Evolutionary conservation across 257 asterid species (phyloP).

Genomic region (Scutellaria barbata): DNA sequence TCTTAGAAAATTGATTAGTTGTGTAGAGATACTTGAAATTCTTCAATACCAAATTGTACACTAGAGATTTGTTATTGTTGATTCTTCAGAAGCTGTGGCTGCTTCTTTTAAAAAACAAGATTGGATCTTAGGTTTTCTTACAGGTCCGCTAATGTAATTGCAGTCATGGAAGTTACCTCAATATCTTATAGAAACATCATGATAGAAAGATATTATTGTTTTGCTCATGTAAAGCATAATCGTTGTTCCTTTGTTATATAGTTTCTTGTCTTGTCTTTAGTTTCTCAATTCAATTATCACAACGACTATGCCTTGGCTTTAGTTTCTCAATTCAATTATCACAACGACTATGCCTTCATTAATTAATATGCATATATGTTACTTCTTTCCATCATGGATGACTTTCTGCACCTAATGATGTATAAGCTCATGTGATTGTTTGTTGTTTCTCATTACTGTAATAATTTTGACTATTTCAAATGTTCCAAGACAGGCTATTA

Average conservation of each 20-base stretch:
- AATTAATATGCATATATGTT: not conserved
- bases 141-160: not conserved
- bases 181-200: constrained; percentile 19
- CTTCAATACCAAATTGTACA: not conserved
- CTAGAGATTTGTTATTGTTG: not conserved
- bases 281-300: not conserved
- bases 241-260: constrained; percentile 13
- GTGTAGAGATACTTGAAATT: constrained; percentile 5
- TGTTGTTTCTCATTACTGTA: constrained; percentile 27
- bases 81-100: not conserved
- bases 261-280: constrained; percentile 20
- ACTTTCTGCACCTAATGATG: not conserved
- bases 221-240: not conserved
- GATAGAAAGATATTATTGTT: constrained; percentile 11
- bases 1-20: not conserved
- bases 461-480: constrained; percentile 23
- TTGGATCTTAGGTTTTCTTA: not conserved
- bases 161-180: not conserved
- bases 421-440: constrained; percentile 7
- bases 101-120: constrained; percentile 8
- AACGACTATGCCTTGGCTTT: constrained; percentile 14
- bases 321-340: not conserved
- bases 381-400: not conserved
- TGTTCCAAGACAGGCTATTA: constrained; percentile 60
- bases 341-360: not conserved